Evolutionary conservation across 2,329 filamentous ascomycete species (phyloP), one percentile per base, ranked within the genome.

Genomic region (Aspergillus alliaceus): DNA sequence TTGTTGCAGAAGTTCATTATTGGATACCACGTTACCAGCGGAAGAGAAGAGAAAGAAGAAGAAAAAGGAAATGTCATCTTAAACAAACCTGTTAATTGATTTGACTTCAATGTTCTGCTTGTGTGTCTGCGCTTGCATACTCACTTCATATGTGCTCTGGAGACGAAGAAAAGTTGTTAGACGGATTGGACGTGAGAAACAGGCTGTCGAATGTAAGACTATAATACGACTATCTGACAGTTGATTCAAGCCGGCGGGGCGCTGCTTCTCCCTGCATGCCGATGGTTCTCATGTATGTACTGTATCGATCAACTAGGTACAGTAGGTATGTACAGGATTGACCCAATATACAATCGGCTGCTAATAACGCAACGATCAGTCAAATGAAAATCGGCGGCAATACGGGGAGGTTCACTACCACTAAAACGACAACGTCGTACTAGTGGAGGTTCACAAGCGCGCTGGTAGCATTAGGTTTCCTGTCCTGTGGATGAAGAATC

Each of bases 181-280:
- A 48, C 49, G 24, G 42, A 46, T 31, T 39, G 27, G 40, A 40
- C 51, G 46, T 31, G 48, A 48, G 56, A 48, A n/a, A 56, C 48
- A 62, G 60, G 44, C 27, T 49, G 52, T 46, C 56, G 46, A 24
- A 58, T 57, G 58, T 57, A 62, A 53, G 51, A 59, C 63, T 57
- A 61, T n/a, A 59, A 50, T 53, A 58, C 64, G 64, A 62, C 59
- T 31, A 46, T 57, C 50, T 49, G 60, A 63, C 63, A 62, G 64
- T 65, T 66, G 64, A 65, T 65, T 65, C 64, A 64, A 58, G 53
- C 61, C 54, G 59, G 63, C 63, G 64, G 63, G 64, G 24, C 63
- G 53, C 44, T 59, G 51, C 47, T 44, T 60, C 63, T 62, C 57
- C n/a, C 57, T 66, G 60, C 64, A 62, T 57, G 59, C 63, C 51